Percentiles rank a stretch among this genome's conserved stretches.
These are phyloP conservation scores for Vigna radiata DNA, from an alignment of 306 rosid genomes.

Conservation along the genomic window DNA sequence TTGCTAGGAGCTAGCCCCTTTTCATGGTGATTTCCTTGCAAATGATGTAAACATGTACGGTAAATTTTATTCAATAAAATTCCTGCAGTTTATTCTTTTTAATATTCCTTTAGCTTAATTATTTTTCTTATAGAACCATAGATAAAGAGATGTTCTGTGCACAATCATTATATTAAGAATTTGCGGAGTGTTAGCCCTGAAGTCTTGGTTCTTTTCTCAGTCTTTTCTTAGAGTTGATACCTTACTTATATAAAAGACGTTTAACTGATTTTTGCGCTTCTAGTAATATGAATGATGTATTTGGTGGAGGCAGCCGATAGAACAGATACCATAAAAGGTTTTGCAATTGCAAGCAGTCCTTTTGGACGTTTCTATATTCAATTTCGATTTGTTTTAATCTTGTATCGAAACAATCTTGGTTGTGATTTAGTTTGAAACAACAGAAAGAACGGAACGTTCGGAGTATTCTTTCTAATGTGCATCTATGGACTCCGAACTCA, in stretches of 20 bases:
- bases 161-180: slow-evolving; percentile 22
- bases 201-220: not conserved
- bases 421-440: not conserved
- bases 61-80: slow-evolving; percentile 51
- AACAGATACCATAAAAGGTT: not conserved
- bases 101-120: not conserved
- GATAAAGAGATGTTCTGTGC: not conserved
- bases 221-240: not conserved
- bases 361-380: not conserved
- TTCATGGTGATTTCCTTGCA: slow-evolving; percentile 78
- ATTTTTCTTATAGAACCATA: not conserved
- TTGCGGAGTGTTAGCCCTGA: slow-evolving; percentile 8
- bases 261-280: not conserved
- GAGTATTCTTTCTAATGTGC: not conserved
- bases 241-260: not conserved
- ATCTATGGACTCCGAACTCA: not conserved
- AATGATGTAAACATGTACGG: slow-evolving; percentile 64
- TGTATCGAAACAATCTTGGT: not conserved
- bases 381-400: not conserved
- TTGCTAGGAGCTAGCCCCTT: slow-evolving; percentile 99
- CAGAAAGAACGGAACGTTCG: not conserved
- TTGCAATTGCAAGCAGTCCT: not conserved
- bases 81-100: slow-evolving; percentile 31
- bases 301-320: not conserved
- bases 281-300: not conserved